phyloP scores from a whole-genome alignment of 2,329 filamentous ascomycete species.

The Helotiales sp. region DNA sequence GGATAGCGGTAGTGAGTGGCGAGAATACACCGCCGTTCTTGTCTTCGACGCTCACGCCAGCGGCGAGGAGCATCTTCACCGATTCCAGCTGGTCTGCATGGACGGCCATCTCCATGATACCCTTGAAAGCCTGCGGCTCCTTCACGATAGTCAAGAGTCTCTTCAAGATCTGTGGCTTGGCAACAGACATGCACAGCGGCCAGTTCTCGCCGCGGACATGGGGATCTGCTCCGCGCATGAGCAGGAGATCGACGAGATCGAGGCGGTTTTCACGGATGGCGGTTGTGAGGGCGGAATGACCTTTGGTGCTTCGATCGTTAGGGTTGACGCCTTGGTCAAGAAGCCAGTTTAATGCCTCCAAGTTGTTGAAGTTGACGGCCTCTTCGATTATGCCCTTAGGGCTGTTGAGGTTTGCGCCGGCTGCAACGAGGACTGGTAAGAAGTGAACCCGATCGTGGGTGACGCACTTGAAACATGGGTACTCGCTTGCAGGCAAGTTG shows the following conservation, averaged over 20 bases:
- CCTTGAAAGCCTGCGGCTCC: slow-evolving; percentile 66
- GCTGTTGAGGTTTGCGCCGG: slow-evolving; percentile 61
- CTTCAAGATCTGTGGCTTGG: slow-evolving; percentile 62
- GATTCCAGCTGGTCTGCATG: slow-evolving; percentile 69
- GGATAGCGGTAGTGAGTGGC: slow-evolving; percentile 67
- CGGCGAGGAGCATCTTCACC: slow-evolving; percentile 56
- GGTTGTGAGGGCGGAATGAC: slow-evolving; percentile 67
- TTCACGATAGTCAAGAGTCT: slow-evolving; percentile 61
- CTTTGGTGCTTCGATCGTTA: slow-evolving; percentile 62
- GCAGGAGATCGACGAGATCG: slow-evolving; percentile 64
- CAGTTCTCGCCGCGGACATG: slow-evolving; percentile 69
- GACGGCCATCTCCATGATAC: slow-evolving; percentile 71
- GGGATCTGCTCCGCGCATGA: slow-evolving; percentile 64
- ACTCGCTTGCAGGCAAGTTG: slow-evolving; percentile 63
- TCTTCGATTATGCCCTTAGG: slow-evolving; percentile 71
- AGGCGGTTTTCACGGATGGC: slow-evolving; percentile 65
- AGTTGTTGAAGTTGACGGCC: slow-evolving; percentile 65
- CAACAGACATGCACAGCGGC: slow-evolving; percentile 73
- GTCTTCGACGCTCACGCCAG: slow-evolving; percentile 66
- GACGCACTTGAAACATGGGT: slow-evolving; percentile 70
- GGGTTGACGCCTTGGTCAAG: slow-evolving; percentile 63
- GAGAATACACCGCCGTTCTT: slow-evolving; percentile 76
- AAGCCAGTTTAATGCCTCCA: slow-evolving; percentile 63
- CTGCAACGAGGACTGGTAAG: slow-evolving; percentile 62
- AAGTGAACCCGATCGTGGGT: slow-evolving; percentile 67